These are phyloP conservation scores for Aleurites moluccanus DNA, from an alignment of 441 rosid species.

Conservation along the genomic window DNA sequence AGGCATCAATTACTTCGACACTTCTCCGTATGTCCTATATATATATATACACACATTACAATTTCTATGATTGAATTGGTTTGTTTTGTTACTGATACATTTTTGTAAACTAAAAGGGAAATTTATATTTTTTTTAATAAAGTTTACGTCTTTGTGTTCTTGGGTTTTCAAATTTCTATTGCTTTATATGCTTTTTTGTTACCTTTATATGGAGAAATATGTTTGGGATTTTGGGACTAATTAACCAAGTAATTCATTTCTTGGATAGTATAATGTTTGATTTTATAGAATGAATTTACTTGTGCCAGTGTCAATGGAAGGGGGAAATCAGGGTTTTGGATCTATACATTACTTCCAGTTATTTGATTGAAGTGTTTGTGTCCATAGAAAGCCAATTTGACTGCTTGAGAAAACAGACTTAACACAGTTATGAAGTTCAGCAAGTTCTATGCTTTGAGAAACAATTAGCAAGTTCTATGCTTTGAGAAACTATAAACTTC, in stretches of 20 bases:
- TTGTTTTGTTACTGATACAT: background rate
- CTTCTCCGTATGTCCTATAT: slow-evolving; percentile 68
- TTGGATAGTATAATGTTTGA: too few relatives aligned
- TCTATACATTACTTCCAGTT: too few relatives aligned
- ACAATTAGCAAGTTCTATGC: background rate
- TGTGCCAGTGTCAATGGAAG: background rate
- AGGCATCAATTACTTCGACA: slow-evolving; percentile 94
- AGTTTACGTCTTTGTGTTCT: background rate
- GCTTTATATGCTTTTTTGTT: background rate
- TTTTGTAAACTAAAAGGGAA: background rate
- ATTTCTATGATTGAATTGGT: background rate
- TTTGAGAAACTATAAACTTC: background rate
- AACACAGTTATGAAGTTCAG: background rate
- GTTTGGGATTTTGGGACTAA: too few relatives aligned
- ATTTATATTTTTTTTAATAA: background rate
- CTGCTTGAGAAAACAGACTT: background rate
- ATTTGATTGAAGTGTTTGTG: background rate
- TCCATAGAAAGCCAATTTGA: background rate
- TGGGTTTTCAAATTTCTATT: background rate
- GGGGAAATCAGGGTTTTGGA: background rate
- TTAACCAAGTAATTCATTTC: too few relatives aligned
- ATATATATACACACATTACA: background rate
- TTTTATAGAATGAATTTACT: too few relatives aligned
- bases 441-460: background rate
- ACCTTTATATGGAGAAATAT: background rate